Evolutionary conservation across 1,284 basidiomycete genomes (phyloP).

Genomic region (Ustilago cynodontis): DNA sequence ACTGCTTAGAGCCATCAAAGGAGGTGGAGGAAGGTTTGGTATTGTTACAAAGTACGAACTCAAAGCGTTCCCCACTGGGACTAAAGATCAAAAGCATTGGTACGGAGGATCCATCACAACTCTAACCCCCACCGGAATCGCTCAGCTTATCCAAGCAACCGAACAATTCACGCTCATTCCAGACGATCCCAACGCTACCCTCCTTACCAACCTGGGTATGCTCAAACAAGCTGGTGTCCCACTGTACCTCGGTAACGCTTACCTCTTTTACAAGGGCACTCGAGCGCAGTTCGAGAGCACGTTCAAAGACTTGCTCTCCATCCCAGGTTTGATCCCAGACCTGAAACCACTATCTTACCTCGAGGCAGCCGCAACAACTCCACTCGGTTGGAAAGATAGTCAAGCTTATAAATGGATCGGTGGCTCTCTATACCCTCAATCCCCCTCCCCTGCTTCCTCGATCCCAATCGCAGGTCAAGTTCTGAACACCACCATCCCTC

Average conservation of each 20-base stretch:
- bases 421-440: conserved; percentile 25
- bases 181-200: conserved; percentile 34
- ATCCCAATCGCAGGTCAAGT: neutral
- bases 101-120: conserved; percentile 32
- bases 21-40: conserved; percentile 52
- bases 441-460: neutral
- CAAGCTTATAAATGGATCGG: conserved; percentile 48
- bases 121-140: conserved; percentile 8
- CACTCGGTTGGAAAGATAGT: conserved; percentile 19
- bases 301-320: conserved; percentile 25
- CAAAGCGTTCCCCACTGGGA: conserved; percentile 23
- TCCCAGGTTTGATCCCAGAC: conserved; percentile 18
- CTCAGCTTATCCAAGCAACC: conserved; percentile 18
- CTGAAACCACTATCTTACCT: conserved; percentile 26
- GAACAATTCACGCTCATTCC: conserved; percentile 24
- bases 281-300: conserved; percentile 10
- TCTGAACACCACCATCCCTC: neutral
- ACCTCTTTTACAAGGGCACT: conserved; percentile 33
- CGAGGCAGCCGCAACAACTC: conserved; percentile 16
- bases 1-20: conserved; percentile 50
- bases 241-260: conserved; percentile 14
- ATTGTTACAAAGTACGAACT: conserved; percentile 50
- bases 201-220: conserved; percentile 32
- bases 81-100: conserved; percentile 25
- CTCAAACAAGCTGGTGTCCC: conserved; percentile 19